These are phyloP conservation scores for Oryza rufipogon DNA, from an alignment of 176 grass and related monocot genomes.

Conservation along the genomic window DNA sequence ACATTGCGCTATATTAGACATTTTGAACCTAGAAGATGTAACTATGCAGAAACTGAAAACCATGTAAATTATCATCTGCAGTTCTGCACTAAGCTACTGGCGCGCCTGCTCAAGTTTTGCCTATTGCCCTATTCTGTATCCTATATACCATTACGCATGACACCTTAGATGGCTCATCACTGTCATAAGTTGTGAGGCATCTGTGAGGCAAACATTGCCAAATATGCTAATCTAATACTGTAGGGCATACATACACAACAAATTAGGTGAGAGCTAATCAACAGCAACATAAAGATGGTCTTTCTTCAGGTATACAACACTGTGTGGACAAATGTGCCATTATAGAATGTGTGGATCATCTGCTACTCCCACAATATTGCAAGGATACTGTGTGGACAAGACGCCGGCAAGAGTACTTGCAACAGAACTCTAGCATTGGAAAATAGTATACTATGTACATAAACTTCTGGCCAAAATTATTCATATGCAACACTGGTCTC, in stretches of 20 bases:
- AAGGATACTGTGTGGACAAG: background rate
- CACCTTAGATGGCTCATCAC: background rate
- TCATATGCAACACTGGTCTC: background rate
- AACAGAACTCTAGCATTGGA: background rate
- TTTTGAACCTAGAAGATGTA: background rate
- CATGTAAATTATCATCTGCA: background rate
- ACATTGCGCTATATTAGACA: background rate
- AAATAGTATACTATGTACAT: background rate
- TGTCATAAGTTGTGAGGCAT: background rate
- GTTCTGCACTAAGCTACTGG: slow-evolving; percentile 21
- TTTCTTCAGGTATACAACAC: background rate
- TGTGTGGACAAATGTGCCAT: slow-evolving; percentile 1
- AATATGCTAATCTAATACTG: background rate
- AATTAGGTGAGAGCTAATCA: slow-evolving; percentile 18
- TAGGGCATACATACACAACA: background rate
- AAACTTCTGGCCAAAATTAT: background rate
- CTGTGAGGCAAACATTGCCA: background rate
- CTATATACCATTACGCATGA: background rate
- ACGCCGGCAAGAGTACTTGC: background rate
- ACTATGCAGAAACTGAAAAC: slow-evolving; percentile 2
- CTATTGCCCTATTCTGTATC: background rate
- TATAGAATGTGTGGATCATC: background rate
- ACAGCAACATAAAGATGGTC: background rate
- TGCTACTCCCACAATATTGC: background rate
- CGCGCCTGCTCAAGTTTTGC: background rate